Conservation (phyloP, 208 protist species). For the Acanthamoeba comandoni region DNA sequence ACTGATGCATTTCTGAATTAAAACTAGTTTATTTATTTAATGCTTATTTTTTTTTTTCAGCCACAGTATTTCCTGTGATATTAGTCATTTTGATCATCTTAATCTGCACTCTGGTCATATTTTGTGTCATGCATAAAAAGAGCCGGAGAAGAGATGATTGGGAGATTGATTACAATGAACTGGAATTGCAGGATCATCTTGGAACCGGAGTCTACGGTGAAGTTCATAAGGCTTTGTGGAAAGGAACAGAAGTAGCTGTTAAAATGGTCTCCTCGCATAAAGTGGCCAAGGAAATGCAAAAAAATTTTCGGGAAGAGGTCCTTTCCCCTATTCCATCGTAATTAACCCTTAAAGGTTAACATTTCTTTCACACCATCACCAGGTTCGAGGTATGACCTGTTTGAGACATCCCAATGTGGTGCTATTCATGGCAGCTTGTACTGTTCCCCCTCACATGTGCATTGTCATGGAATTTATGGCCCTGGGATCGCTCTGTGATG, state of each 20-base stretch:
- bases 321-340: neutral
- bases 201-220: constrained; percentile 3
- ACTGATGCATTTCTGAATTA: too few species aligned
- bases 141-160: neutral
- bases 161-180: constrained; percentile 19
- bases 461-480: constrained; percentile 52
- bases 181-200: neutral
- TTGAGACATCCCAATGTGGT: constrained; percentile 24
- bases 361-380: too few species aligned
- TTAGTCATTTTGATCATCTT: neutral
- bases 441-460: neutral
- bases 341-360: neutral
- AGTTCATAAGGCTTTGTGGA: neutral
- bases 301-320: constrained; percentile 11
- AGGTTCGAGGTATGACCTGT: too few species aligned
- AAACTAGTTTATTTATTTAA: too few species aligned
- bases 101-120: neutral
- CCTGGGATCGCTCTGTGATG: neutral
- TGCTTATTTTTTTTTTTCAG: neutral
- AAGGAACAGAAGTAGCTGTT: constrained; percentile 27
- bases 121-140: neutral
- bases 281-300: constrained; percentile 36
- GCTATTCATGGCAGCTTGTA: constrained; percentile 48
- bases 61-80: neutral
- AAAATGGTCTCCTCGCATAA: constrained; percentile 13